These are phyloP conservation scores for Plasmodium reichenowi DNA, from an alignment of 169 alveolate species.

Conservation along the genomic window DNA sequence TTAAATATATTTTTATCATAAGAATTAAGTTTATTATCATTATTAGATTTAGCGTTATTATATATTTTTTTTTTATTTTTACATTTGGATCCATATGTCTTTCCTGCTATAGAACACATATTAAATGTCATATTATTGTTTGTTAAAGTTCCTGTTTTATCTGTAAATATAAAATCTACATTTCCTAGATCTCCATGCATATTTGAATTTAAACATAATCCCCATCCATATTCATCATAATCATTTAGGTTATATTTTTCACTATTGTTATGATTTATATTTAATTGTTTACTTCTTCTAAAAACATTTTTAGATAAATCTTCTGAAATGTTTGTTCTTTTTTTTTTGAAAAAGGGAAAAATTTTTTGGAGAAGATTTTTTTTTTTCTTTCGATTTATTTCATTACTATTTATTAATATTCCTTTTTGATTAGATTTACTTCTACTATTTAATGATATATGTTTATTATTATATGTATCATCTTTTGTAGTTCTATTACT, in stretches of 20 bases:
- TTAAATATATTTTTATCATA: constrained; percentile 3
- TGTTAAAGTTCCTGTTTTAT: constrained; percentile 99
- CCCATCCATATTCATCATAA: constrained; percentile 63
- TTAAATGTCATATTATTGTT: constrained; percentile 96
- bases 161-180: constrained; percentile 95
- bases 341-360: constrained; percentile 44
- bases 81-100: constrained; percentile 36
- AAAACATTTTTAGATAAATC: background rate
- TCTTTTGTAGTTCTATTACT: background rate
- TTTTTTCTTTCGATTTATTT: background rate
- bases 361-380: constrained; percentile 15
- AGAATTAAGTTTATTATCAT: background rate
- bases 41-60: background rate
- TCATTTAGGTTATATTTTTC: constrained; percentile 2
- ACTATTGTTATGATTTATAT: background rate
- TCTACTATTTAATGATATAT: background rate
- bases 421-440: background rate
- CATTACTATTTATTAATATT: constrained; percentile 9
- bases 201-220: constrained; percentile 68
- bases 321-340: constrained; percentile 3
- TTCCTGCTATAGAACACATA: constrained; percentile 75
- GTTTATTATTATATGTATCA: background rate
- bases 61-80: constrained; percentile 6
- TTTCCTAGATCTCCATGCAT: constrained; percentile 97
- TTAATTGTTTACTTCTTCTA: background rate